These are phyloP conservation scores for Solanum hybrid DNA, from an alignment of 305 asterid genomes.

Conservation along the genomic window DNA sequence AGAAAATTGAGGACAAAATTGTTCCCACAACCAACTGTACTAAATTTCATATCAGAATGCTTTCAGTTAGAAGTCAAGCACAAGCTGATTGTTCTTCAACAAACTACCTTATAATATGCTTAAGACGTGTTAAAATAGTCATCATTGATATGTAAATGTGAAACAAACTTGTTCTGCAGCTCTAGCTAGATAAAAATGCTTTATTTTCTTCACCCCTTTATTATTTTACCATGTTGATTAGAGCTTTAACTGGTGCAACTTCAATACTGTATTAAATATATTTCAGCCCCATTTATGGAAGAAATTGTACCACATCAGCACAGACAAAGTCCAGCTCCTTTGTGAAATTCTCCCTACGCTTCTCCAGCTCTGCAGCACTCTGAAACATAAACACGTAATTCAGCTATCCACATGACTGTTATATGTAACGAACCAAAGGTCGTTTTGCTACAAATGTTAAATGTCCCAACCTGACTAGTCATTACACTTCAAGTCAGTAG, in stretches of 20 bases:
- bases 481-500: neutral
- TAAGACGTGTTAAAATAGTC: neutral
- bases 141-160: neutral
- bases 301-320: slow-evolving; percentile 78
- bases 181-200: neutral
- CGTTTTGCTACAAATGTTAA: neutral
- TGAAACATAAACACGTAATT: slow-evolving; percentile 10
- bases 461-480: neutral
- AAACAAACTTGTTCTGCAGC: neutral
- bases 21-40: neutral
- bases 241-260: neutral
- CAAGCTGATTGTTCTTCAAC: neutral
- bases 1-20: neutral
- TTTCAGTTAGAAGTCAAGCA: neutral
- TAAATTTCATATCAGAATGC: neutral
- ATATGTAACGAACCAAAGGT: neutral
- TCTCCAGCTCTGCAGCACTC: slow-evolving; percentile 90
- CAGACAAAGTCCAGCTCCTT: slow-evolving; percentile 89
- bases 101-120: neutral
- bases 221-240: neutral
- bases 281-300: neutral
- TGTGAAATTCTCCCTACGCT: slow-evolving; percentile 70
- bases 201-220: neutral
- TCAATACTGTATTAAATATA: neutral
- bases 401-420: neutral